Base-by-base conservation (phyloP, 1,284 basidiomycete genomes). In the Cryptococcus amylolentus region DNA sequence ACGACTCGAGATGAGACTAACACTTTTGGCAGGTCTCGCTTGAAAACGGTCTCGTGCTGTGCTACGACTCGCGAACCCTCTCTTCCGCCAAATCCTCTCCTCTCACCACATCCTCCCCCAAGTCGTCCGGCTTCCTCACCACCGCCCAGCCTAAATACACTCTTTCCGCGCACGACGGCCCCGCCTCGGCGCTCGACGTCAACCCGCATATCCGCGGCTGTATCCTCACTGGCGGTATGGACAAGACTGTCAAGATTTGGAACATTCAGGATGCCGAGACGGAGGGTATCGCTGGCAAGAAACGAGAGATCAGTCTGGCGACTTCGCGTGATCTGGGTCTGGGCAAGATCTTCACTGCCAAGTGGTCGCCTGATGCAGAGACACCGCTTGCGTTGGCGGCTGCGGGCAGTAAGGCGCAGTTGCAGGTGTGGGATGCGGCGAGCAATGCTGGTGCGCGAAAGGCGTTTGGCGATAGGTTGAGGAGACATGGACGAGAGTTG, bases 171-270 rank as follows among this genome's bases (percentile, higher is more conserved):
- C 96, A 99, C 77, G 90, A 97, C 64, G 89, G 91, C n/a, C 88
- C 92, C 0, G 88, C 86, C n/a, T 92, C 91, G 1, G 84, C 89
- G 1, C 80, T 98, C 49, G 95, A 98, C 73, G 82, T 98, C 62
- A 95, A 91, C 70, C 87, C 93, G 1, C 87, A 94, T 71, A 84
- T 98, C 52, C 87, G 86, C 52, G 94, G 94, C 1, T 93, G 91
- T 74, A 81, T 98, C 65, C 89, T 85, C 7, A 98, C 96, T 0
- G 94, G 91, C 18, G 95, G 95, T 2, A 87, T 88, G 43, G 96
- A 98, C 80, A 95, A 94, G 72, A 79, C 87, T 40, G 88, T 97
- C 75, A 95, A 96, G 77, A 80, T 98, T 6, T 98, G 96, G 96
- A 97, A 95, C 71, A 80, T 98, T 43, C 80, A 80, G 49, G 76